These are phyloP conservation scores for Aspergillus viridinutans DNA, from an alignment of 2,329 filamentous ascomycete genomes.

Conservation along the genomic window DNA sequence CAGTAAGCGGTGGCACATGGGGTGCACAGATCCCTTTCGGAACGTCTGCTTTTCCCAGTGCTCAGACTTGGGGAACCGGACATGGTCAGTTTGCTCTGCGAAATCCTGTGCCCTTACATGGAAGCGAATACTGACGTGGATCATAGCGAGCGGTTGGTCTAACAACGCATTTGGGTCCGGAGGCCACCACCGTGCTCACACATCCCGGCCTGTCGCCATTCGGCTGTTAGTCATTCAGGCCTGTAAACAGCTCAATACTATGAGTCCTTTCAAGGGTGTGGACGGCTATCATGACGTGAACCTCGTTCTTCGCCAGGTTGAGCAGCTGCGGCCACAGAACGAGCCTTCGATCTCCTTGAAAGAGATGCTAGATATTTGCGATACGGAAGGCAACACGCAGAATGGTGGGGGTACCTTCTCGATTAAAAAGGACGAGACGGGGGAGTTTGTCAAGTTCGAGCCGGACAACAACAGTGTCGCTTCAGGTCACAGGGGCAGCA, in stretches of 20 bases:
- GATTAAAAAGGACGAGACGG: slow-evolving; percentile 52
- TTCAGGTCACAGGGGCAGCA: slow-evolving; percentile 39
- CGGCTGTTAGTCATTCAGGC: slow-evolving; percentile 72
- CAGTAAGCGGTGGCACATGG: slow-evolving; percentile 32
- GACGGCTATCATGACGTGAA: slow-evolving; percentile 68
- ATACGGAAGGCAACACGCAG: slow-evolving; percentile 78
- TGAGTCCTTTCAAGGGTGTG: slow-evolving; percentile 37
- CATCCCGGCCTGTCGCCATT: slow-evolving; percentile 64
- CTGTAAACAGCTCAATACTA: slow-evolving; percentile 61
- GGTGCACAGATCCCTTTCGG: slow-evolving; percentile 36
- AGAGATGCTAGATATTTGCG: slow-evolving; percentile 79
- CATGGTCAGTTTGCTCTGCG: slow-evolving; percentile 28
- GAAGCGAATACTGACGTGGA: slow-evolving; percentile 13
- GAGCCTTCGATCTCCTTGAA: slow-evolving; percentile 54
- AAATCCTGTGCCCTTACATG: not conserved
- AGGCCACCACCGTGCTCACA: slow-evolving; percentile 46
- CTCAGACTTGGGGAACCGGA: slow-evolving; percentile 36
- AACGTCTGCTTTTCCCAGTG: slow-evolving; percentile 31
- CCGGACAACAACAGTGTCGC: slow-evolving; percentile 47
- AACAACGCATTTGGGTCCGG: slow-evolving; percentile 49
- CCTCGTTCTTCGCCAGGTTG: slow-evolving; percentile 60
- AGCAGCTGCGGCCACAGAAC: slow-evolving; percentile 57
- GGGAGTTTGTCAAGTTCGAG: slow-evolving; percentile 47
- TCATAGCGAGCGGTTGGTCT: slow-evolving; percentile 43
- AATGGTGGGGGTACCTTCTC: slow-evolving; percentile 92